These are phyloP conservation scores for Daldinia loculata DNA, from an alignment of 495 filamentous ascomycete species.

Conservation along the genomic window DNA sequence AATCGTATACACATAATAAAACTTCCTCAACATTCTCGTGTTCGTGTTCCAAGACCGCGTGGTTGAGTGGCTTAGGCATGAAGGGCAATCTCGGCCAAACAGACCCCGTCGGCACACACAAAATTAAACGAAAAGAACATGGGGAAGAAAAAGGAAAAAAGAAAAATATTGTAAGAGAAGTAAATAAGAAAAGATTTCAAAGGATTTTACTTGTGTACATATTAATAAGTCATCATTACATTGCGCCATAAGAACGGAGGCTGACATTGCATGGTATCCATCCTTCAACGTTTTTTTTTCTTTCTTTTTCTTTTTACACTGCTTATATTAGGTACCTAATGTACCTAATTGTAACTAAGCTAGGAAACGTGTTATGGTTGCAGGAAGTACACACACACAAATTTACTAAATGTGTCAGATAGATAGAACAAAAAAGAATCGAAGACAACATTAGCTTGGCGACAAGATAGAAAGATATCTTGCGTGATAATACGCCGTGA, in stretches of 20 bases:
- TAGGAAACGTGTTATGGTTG: not conserved
- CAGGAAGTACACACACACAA: not conserved
- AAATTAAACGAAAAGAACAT: constrained; percentile 22
- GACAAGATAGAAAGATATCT: not conserved
- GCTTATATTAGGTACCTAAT: too few relatives aligned
- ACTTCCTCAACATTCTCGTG: constrained; percentile 19
- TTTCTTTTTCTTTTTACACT: not conserved
- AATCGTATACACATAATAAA: constrained; percentile 6
- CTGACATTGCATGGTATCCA: constrained; percentile 37
- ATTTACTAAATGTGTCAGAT: not conserved
- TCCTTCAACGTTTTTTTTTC: constrained; percentile 10
- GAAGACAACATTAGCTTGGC: not conserved
- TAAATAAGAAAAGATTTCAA: constrained; percentile 23
- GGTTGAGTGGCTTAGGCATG: constrained; percentile 35
- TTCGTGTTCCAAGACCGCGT: constrained; percentile 29
- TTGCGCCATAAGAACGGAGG: constrained; percentile 27
- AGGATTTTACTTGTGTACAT: constrained; percentile 23
- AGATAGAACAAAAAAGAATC: not conserved
- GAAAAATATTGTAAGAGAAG: not conserved
- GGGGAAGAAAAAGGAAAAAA: constrained; percentile 1
- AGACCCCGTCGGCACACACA: constrained; percentile 26
- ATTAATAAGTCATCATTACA: constrained; percentile 28
- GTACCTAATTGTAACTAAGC: too few relatives aligned
- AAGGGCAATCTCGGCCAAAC: constrained; percentile 38
- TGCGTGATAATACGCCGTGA: not conserved